Conservation (phyloP, 2,329 filamentous ascomycete species). For the Monosporascus sp. region DNA sequence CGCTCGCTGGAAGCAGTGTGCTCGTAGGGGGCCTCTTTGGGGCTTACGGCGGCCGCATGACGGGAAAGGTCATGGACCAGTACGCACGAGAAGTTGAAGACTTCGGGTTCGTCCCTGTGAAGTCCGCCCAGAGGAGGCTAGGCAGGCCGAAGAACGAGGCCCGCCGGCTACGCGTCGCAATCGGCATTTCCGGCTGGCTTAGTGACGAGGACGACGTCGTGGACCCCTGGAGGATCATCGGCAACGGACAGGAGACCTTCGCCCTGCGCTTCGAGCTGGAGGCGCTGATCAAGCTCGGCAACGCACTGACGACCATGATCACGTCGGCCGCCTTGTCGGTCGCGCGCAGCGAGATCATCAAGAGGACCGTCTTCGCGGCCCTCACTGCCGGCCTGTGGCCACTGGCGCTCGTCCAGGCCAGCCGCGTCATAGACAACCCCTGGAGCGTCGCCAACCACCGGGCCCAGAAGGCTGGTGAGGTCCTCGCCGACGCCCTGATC, state of each 20-base stretch:
- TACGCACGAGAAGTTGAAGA: constrained; percentile 84
- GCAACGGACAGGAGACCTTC: constrained; percentile 66
- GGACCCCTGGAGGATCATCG: constrained; percentile 72
- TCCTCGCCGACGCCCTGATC: constrained; percentile 74
- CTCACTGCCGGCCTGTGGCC: constrained; percentile 59
- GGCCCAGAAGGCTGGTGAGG: constrained; percentile 67
- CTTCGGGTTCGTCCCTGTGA: constrained; percentile 77
- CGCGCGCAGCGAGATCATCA: constrained; percentile 51
- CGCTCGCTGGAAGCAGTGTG: constrained; percentile 72
- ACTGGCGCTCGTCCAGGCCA: constrained; percentile 57
- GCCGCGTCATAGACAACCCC: constrained; percentile 73
- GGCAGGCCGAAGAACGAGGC: constrained; percentile 42
- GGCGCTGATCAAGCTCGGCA: constrained; percentile 71
- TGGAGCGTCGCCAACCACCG: constrained; percentile 72
- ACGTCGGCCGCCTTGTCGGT: constrained; percentile 77
- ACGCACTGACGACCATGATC: constrained; percentile 70
- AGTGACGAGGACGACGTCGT: constrained; percentile 65
- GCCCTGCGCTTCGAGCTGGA: constrained; percentile 80
- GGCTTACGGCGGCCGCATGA: constrained; percentile 78
- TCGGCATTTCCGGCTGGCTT: constrained; percentile 81
- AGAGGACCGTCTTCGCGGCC: constrained; percentile 46
- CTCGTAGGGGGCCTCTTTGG: constrained; percentile 83
- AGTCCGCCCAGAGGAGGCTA: constrained; percentile 43
- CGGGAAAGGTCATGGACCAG: constrained; percentile 78
- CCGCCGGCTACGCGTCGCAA: constrained; percentile 69